These are phyloP conservation scores for Notholithocarpus densiflorus DNA, from an alignment of 306 rosid species.

Conservation along the genomic window DNA sequence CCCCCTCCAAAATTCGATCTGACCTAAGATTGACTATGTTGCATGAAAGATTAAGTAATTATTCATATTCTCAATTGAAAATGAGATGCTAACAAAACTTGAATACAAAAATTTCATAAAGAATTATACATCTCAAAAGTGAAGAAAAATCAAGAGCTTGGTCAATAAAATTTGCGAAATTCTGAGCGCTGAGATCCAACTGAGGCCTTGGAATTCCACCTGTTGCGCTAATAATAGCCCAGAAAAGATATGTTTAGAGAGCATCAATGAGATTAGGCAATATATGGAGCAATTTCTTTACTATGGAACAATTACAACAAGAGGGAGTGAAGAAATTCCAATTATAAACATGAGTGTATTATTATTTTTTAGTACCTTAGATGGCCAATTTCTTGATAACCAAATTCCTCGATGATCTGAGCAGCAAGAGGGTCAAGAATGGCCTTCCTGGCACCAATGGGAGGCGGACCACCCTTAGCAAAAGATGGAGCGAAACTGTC, in stretches of 20 bases:
- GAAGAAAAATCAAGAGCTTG: slow-evolving; percentile 8
- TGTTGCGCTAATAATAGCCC: not conserved
- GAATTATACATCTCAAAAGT: too few species aligned
- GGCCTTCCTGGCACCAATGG: slow-evolving; percentile 25
- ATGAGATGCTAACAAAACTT: too few species aligned
- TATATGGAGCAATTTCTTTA: too few species aligned
- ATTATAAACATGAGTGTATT: not conserved
- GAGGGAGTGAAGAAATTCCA: too few species aligned
- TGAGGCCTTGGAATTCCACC: slow-evolving; percentile 32
- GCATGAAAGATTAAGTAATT: too few species aligned
- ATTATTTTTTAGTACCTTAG: slow-evolving; percentile 1
- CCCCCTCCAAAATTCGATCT: too few species aligned
- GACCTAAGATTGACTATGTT: too few species aligned
- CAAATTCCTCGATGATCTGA: slow-evolving; percentile 27
- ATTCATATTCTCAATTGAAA: too few species aligned
- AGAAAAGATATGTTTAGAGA: not conserved
- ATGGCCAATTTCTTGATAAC: slow-evolving; percentile 32
- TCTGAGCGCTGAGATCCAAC: slow-evolving; percentile 17
- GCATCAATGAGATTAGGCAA: not conserved
- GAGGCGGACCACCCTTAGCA: slow-evolving; percentile 30
- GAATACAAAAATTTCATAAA: too few species aligned
- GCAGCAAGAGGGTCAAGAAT: slow-evolving; percentile 4
- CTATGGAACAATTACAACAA: not conserved
- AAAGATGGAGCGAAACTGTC: not conserved
- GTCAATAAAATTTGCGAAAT: slow-evolving; percentile 6